Percentiles rank a stretch among this genome's conserved stretches.
These are phyloP conservation scores for Thraustotheca clavata DNA, from an alignment of 352 stramenopile genomes.

Conservation along the genomic window DNA sequence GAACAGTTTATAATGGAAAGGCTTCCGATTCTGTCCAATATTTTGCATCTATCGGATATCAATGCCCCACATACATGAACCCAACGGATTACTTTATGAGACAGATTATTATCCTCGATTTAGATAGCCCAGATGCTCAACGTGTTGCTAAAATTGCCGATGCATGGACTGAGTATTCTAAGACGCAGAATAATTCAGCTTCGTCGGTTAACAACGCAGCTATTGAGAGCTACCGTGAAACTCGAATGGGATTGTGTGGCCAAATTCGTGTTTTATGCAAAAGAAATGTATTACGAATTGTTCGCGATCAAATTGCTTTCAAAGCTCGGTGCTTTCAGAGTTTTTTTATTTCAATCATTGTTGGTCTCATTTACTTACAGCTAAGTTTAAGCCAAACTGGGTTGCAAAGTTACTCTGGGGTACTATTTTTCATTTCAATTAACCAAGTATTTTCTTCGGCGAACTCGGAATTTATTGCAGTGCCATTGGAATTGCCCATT, in stretches of 20 bases:
- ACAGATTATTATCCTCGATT: conserved; percentile 30
- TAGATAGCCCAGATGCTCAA: conserved; percentile 22
- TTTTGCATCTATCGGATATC: conserved; percentile 26
- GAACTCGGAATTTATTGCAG: conserved; percentile 29
- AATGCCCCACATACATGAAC: conserved; percentile 36
- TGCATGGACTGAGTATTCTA: conserved; percentile 13
- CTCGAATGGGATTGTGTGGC: neutral
- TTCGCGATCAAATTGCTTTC: conserved; percentile 27
- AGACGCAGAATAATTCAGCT: neutral
- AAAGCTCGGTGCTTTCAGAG: conserved; percentile 24
- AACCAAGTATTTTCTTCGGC: conserved; percentile 27
- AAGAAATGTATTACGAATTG: conserved; percentile 26
- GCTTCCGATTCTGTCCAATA: conserved; percentile 31
- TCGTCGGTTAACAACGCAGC: neutral
- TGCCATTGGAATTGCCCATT: conserved; percentile 30
- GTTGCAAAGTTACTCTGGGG: conserved; percentile 18
- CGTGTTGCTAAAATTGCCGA: conserved; percentile 25
- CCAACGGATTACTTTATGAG: conserved; percentile 40
- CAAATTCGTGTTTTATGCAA: conserved; percentile 10
- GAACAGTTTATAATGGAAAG: conserved; percentile 32
- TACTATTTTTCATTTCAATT: conserved; percentile 25
- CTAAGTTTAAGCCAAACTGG: conserved; percentile 11
- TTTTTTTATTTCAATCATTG: conserved; percentile 25
- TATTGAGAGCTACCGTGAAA: conserved; percentile 1
- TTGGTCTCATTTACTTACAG: conserved; percentile 19